phyloP scores from a whole-genome alignment of 208 protist species.

The Trypanosoma boissoni region DNA sequence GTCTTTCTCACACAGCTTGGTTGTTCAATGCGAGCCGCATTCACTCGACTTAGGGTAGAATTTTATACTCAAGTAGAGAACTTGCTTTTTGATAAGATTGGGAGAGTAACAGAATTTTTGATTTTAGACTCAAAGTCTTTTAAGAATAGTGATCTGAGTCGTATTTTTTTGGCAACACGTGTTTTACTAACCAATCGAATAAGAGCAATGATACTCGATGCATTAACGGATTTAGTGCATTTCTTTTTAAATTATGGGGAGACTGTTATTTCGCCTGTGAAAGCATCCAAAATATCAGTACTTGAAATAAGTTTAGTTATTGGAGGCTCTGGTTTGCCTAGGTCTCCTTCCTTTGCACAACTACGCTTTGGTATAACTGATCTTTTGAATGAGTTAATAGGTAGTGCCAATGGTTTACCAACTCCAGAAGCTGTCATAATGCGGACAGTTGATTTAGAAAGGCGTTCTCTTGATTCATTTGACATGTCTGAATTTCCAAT shows the following conservation, averaged over 20 bases:
- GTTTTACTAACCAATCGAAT: constrained; percentile 71
- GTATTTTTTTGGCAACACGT: constrained; percentile 63
- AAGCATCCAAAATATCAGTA: constrained; percentile 36
- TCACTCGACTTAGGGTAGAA: constrained; percentile 78
- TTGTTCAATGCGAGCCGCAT: constrained; percentile 48
- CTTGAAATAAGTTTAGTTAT: constrained; percentile 54
- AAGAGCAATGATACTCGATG: constrained; percentile 47
- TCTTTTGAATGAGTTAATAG: constrained; percentile 59
- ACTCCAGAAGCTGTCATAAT: constrained; percentile 50
- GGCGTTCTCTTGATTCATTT: constrained; percentile 32
- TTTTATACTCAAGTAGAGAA: constrained; percentile 80
- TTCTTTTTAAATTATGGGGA: constrained; percentile 45
- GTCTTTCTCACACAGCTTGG: constrained; percentile 56
- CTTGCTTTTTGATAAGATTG: constrained; percentile 60
- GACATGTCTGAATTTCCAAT: constrained; percentile 11
- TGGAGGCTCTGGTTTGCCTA: constrained; percentile 50
- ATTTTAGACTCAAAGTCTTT: constrained; percentile 37
- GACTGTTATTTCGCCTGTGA: constrained; percentile 27
- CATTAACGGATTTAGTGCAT: constrained; percentile 48
- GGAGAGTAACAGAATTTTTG: constrained; percentile 30
- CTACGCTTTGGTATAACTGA: constrained; percentile 61
- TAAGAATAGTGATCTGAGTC: constrained; percentile 40
- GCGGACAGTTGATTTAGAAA: constrained; percentile 52
- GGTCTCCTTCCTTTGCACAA: constrained; percentile 51
- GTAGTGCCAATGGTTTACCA: constrained; percentile 56